Base-by-base conservation (phyloP, 2,329 filamentous ascomycete species). In the Fusarium sp. region DNA sequence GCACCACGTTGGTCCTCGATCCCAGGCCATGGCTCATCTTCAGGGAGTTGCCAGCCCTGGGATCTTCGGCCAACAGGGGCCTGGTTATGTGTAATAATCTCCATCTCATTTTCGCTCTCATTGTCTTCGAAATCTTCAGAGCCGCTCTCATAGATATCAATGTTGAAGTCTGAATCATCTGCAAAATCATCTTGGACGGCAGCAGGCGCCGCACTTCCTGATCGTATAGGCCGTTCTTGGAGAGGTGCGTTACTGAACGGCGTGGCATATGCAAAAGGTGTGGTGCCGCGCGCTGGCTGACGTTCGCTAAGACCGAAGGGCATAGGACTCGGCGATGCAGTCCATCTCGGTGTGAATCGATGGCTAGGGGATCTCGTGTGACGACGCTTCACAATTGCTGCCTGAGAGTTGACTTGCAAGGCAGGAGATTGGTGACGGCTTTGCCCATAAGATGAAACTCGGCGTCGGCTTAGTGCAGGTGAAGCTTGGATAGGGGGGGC, bases 191-290 rank as follows among this genome's bases (percentile, higher is more conserved):
- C 78, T 37, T 75, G 71, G 6, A 70, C 62, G 18, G 67, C 73
- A 14, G 72, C 75, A 6, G 74, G 76, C 9, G 73, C 70, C 16
- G 73, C 64, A 46, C 79, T 80, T 34, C 75, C 73, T 44, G 73
- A 71, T 16, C 78, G 73, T 4, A 74, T 44, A 7, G 67, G 67
- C 18, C 81, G 79, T 56, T 86, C 84, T 14, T 82, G 77, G 11
- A 80, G 77, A 1, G 87, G 84, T 6, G 83, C 86, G 65, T 89
- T 90, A 74, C 91, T 93, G 75, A 90, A 85, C 0, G 92, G 92
- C 1, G 92, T 94, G 4, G 91, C 90, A 74, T 94, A 94, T n/a
- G 89, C 89, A 69, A 89, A 89, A 0, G 90, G 91, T 1, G 86
- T 88, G 14, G 82, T 83, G 16, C 78, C 78, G 31, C 84, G 78